These are phyloP conservation scores for Chalciporus piperatus DNA, from an alignment of 768 basidiomycete species.

Conservation along the genomic window DNA sequence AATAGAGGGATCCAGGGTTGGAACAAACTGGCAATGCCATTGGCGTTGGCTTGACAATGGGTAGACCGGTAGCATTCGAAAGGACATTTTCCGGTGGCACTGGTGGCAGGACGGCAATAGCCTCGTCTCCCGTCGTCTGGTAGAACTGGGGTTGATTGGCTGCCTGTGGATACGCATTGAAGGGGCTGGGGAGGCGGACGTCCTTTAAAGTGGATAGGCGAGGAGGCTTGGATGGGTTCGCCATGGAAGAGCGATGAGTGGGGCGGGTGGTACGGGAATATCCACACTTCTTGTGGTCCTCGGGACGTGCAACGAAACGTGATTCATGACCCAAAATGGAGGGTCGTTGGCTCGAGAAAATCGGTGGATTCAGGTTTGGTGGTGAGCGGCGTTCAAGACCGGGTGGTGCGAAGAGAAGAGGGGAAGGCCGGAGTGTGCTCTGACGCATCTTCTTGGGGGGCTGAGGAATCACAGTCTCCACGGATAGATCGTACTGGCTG, in stretches of 20 bases:
- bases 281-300: background rate
- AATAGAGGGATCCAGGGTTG: no score
- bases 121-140: background rate
- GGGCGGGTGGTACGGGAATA: background rate
- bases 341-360: background rate
- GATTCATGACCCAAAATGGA: constrained; percentile 2
- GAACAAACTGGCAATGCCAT: no score
- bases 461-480: background rate
- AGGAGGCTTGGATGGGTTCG: background rate
- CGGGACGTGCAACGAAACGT: background rate
- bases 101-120: no score
- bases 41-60: no score
- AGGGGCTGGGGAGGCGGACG: background rate
- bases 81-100: no score
- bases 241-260: constrained; percentile 2
- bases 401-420: constrained; percentile 22
- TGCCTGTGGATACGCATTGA: background rate
- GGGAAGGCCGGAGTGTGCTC: constrained; percentile 17
- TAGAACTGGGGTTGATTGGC: background rate
- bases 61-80: no score
- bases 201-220: background rate
- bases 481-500: background rate
- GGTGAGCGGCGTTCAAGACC: background rate
- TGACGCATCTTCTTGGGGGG: background rate
- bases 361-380: background rate